phyloP scores from a whole-genome alignment of 331 rosid species.

The Erythrophleum ivorense region DNA sequence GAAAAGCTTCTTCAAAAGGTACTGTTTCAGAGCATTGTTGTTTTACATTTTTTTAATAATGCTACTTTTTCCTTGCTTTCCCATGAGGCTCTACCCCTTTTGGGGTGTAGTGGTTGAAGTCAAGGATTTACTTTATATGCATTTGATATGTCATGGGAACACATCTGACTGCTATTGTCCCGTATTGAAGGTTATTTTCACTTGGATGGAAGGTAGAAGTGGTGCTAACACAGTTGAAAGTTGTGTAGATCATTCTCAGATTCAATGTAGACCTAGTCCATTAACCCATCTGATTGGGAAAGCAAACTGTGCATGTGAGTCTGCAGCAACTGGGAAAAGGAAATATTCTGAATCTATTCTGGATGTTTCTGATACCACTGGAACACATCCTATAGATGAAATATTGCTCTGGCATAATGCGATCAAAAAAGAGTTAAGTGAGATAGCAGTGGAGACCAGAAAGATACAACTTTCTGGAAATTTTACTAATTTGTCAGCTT shows the following conservation, averaged over 20 bases:
- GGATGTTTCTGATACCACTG: slow-evolving; percentile 61
- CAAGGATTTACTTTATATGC: slow-evolving; percentile 27
- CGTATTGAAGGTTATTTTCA: slow-evolving; percentile 81
- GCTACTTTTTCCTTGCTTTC: not conserved
- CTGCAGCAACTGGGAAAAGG: slow-evolving; percentile 75
- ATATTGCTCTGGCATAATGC: slow-evolving; percentile 99
- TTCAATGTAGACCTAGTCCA: slow-evolving; percentile 53
- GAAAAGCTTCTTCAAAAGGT: slow-evolving; percentile 98
- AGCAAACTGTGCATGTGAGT: slow-evolving; percentile 62
- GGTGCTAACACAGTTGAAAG: slow-evolving; percentile 45
- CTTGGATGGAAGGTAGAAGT: slow-evolving; percentile 83
- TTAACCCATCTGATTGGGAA: slow-evolving; percentile 50
- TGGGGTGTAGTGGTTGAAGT: slow-evolving; percentile 20
- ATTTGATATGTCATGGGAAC: slow-evolving; percentile 24
- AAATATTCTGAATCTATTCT: slow-evolving; percentile 65
- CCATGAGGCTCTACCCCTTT: not conserved
- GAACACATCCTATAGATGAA: slow-evolving; percentile 85
- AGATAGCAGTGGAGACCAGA: slow-evolving; percentile 91
- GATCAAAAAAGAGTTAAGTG: slow-evolving; percentile 80
- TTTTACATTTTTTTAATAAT: slow-evolving; percentile 27
- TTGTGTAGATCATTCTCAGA: slow-evolving; percentile 53
- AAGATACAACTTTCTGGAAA: slow-evolving; percentile 74
- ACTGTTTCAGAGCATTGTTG: slow-evolving; percentile 33
- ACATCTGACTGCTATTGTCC: slow-evolving; percentile 41
- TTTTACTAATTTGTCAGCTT: slow-evolving; percentile 81